Base-by-base conservation (phyloP, 306 rosid genomes). In the Pyrus communis region DNA sequence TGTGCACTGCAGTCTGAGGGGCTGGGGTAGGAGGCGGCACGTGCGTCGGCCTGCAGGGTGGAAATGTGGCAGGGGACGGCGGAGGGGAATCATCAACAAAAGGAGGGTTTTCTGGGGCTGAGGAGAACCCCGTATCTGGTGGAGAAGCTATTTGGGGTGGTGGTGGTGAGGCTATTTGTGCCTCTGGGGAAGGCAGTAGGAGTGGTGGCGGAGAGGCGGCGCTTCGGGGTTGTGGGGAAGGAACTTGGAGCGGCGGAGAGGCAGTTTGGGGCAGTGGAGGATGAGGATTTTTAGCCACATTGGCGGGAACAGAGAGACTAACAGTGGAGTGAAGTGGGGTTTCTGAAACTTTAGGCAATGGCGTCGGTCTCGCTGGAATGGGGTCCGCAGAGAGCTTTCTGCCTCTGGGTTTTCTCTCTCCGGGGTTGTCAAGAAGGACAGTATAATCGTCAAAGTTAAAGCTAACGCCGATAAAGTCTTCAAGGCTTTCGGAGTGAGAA, bases 31-130 rank as follows among this genome's bases (percentile, higher is more conserved):
- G 85, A 25, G 66, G 73, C 58, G 62, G 68, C 61, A 65, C 18
- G 38, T 21, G 68, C 7, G 71, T 21, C 22, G 96, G 97, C 23
- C 76, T 84, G 33, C 99, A 95, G 22, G 97, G 99, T 27, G 97
- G 99, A 31, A 86, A 46, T 22, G 73, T 28, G 71, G 40, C 84
- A 10, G 76, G 85, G 25, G 67, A 67, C 45, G 97, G 93, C 0
- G 98, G 86, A 42, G 84, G 82, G 31, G 92, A 91, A 2, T 96
- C 90, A 57, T 78, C 84, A 72, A 70, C 9, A 58, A 77, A 81
- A 2, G 85, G 86, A 17, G 96, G 80, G 35, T 11, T 46, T 52
- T 86, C 81, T 42, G 97, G 96, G n/a, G 91, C 74, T 70, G 74
- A 60, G 62, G 76, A 21, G 58, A 49, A 82, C 5, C 35, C 42